These are phyloP conservation scores for Uronychia binucleata DNA, from an alignment of 73 alveolate species.

Conservation along the genomic window DNA sequence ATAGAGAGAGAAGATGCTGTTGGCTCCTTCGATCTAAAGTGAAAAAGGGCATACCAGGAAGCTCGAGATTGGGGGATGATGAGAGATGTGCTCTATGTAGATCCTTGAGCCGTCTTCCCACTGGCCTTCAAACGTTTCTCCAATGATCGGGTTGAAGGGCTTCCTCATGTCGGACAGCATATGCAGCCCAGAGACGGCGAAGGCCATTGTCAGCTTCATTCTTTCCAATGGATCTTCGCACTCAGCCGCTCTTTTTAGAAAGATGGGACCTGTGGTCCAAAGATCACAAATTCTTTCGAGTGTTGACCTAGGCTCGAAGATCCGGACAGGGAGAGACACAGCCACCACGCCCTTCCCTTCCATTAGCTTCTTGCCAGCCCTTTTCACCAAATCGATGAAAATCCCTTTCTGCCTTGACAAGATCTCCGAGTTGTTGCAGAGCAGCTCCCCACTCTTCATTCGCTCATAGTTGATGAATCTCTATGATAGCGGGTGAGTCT, in stretches of 20 bases:
- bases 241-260: slow-evolving; percentile 60
- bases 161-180: slow-evolving; percentile 60
- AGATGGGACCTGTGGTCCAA: slow-evolving; percentile 76
- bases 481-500: background rate
- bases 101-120: slow-evolving; percentile 95
- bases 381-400: slow-evolving; percentile 60
- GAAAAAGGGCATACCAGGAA: slow-evolving; percentile 41
- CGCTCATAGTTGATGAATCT: slow-evolving; percentile 42
- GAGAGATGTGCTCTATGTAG: slow-evolving; percentile 95
- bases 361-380: slow-evolving; percentile 69
- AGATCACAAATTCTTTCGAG: slow-evolving; percentile 75
- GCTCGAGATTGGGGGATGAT: slow-evolving; percentile 95
- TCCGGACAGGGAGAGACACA: slow-evolving; percentile 76
- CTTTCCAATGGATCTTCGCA: slow-evolving; percentile 72
- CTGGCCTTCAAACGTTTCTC: slow-evolving; percentile 96
- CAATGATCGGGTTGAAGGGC: slow-evolving; percentile 98
- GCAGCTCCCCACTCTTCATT: slow-evolving; percentile 61
- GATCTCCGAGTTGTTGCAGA: slow-evolving; percentile 65
- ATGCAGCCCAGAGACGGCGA: slow-evolving; percentile 77
- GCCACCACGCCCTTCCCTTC: slow-evolving; percentile 79
- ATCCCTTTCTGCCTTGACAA: slow-evolving; percentile 70
- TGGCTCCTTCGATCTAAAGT: slow-evolving; percentile 53
- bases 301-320: slow-evolving; percentile 75
- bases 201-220: slow-evolving; percentile 66
- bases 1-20: slow-evolving; percentile 23